Conservation (phyloP, 1,139 yeast species). For the Suhomyces atakaporum region DNA sequence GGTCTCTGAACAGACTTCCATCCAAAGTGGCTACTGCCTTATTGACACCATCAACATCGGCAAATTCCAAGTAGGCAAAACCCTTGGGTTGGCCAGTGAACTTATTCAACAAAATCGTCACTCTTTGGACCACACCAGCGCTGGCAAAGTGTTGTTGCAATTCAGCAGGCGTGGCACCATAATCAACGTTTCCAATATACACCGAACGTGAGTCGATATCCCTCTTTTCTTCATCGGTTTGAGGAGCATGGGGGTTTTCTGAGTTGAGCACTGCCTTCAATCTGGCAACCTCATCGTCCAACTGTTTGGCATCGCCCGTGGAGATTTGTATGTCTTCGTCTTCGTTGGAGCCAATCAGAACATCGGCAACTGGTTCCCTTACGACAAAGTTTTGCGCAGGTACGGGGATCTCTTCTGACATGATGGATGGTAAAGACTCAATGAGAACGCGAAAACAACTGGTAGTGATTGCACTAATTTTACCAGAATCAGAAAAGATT, state of each 20-base stretch:
- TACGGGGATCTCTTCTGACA: conserved; percentile 14
- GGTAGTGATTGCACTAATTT: too few relatives aligned
- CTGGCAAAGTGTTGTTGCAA: conserved; percentile 74
- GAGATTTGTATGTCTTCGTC: conserved; percentile 11
- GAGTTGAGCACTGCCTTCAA: conserved; percentile 18
- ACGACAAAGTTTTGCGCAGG: too few relatives aligned
- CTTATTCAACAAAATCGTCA: conserved; percentile 75
- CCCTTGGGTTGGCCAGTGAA: conserved; percentile 82
- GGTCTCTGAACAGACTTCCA: conserved; percentile 65
- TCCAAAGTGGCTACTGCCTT: conserved; percentile 65
- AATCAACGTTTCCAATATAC: conserved; percentile 87
- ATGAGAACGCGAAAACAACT: too few relatives aligned
- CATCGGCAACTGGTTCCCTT: too few relatives aligned
- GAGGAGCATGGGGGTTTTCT: conserved; percentile 19
- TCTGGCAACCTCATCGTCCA: conserved; percentile 21
- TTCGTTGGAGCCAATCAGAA: conserved; percentile 7
- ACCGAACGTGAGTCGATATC: conserved; percentile 74
- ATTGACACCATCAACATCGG: conserved; percentile 60
- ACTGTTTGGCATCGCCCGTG: conserved; percentile 13
- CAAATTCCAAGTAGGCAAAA: conserved; percentile 81
- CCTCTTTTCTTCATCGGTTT: conserved; percentile 36
- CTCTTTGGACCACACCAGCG: conserved; percentile 79
- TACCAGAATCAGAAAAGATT: too few relatives aligned
- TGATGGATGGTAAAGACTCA: conserved; percentile 12
- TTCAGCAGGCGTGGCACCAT: conserved; percentile 76